A percentile compares a stretch with the other conserved stretches of the same genome.
phyloP scores from a whole-genome alignment of 805 yeast genomes.

The Scheffersomyces ergatensis region DNA sequence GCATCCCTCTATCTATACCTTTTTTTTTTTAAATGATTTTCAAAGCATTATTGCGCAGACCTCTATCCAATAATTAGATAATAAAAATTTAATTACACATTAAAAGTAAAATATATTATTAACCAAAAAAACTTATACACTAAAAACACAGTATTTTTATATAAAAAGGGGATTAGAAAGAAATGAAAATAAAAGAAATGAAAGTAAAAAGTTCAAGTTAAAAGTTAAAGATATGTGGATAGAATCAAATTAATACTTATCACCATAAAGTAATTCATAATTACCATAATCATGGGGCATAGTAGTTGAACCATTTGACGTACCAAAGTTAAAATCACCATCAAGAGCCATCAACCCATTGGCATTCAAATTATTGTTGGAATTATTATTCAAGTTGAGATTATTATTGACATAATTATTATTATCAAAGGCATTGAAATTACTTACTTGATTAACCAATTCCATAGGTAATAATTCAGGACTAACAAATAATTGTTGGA shows the following conservation, averaged over 20 bases:
- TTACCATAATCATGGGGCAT: conserved; percentile 11
- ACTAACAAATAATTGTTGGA: conserved; percentile 17
- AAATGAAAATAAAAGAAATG: not conserved
- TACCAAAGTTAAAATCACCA: not conserved
- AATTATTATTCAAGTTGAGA: too few species aligned
- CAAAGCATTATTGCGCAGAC: too few species aligned
- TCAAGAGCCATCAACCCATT: too few species aligned
- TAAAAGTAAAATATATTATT: too few species aligned
- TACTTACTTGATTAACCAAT: conserved; percentile 3
- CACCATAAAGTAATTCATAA: conserved; percentile 11
- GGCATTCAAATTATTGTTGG: too few species aligned
- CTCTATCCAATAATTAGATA: too few species aligned
- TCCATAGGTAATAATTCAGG: conserved; percentile 7
- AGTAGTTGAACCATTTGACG: not conserved
- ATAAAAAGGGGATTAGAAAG: too few species aligned
- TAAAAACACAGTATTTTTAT: too few species aligned
- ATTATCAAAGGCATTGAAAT: not conserved
- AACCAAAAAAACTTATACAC: too few species aligned
- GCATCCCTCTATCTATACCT: too few species aligned
- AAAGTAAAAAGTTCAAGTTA: not conserved
- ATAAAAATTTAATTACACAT: too few species aligned
- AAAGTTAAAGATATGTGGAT: not conserved
- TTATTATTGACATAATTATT: not conserved
- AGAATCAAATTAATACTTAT: conserved; percentile 5
- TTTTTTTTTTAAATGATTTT: too few species aligned